These are phyloP conservation scores for Megacollybia marginata DNA, from an alignment of 768 basidiomycete genomes.

Conservation along the genomic window DNA sequence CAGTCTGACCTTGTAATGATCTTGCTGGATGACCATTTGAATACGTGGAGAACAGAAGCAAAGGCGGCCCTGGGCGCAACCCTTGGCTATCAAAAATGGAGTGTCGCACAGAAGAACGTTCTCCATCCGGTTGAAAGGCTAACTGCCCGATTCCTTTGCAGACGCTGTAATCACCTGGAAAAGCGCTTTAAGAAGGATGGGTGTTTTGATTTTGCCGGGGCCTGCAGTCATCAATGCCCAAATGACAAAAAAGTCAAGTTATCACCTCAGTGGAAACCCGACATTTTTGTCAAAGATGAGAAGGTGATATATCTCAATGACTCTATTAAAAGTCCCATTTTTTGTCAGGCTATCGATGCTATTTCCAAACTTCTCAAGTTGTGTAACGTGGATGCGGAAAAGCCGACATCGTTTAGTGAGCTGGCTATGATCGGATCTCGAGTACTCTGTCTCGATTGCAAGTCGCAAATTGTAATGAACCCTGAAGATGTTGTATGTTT, in stretches of 20 bases:
- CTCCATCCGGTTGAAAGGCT: conserved; percentile 53
- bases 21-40: conserved; percentile 36
- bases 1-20: conserved; percentile 22
- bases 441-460: conserved; percentile 45
- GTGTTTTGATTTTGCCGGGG: conserved; percentile 50
- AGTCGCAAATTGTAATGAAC: conserved; percentile 40
- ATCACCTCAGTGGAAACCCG: conserved; percentile 15
- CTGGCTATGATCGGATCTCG: conserved; percentile 18
- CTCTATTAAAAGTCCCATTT: background rate
- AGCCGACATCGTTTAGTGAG: conserved; percentile 11
- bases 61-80: conserved; percentile 33
- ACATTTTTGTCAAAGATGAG: conserved; percentile 50
- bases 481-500: conserved; percentile 40
- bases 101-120: conserved; percentile 31
- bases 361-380: conserved; percentile 30
- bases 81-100: conserved; percentile 50
- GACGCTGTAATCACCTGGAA: conserved; percentile 33
- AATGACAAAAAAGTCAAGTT: conserved; percentile 19
- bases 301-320: conserved; percentile 30
- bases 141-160: conserved; percentile 55
- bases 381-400: conserved; percentile 21
- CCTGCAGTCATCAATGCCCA: conserved; percentile 54
- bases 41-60: conserved; percentile 40
- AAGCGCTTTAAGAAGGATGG: conserved; percentile 26
- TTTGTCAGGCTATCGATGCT: conserved; percentile 38